These are phyloP conservation scores for Aspergillus transmontanensis DNA, from an alignment of 2,329 filamentous ascomycete species.

Conservation along the genomic window DNA sequence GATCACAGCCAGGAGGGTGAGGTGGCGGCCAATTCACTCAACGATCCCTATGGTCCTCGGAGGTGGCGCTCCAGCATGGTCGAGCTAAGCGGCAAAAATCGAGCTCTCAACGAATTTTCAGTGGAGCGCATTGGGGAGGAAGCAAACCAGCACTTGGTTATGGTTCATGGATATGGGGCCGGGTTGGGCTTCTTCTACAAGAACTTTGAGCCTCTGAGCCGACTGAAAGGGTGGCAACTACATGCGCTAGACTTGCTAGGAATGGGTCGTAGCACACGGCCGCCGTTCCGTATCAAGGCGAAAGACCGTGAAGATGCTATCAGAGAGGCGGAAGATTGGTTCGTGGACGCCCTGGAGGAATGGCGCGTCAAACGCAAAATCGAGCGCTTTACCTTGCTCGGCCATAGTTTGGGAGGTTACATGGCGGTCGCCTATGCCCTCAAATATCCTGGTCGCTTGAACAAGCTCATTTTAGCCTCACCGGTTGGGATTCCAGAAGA, in stretches of 20 bases:
- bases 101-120: conserved; percentile 89
- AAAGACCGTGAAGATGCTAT: conserved; percentile 81
- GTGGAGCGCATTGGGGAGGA: conserved; percentile 80
- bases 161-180: conserved; percentile 95
- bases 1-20: conserved; percentile 44
- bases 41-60: conserved; percentile 81
- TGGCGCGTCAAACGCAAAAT: conserved; percentile 89
- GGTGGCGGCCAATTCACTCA: conserved; percentile 52
- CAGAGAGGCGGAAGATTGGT: conserved; percentile 89
- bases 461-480: conserved; percentile 93
- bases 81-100: conserved; percentile 78
- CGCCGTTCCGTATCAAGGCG: conserved; percentile 79
- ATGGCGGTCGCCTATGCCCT: conserved; percentile 92
- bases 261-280: conserved; percentile 86
- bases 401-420: conserved; percentile 92
- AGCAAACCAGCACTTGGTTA: conserved; percentile 83
- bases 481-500: conserved; percentile 95
- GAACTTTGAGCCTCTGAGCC: conserved; percentile 87
- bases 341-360: conserved; percentile 93
- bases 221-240: conserved; percentile 78
- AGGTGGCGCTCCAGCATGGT: conserved; percentile 87
- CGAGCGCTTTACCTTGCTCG: conserved; percentile 88
- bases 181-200: conserved; percentile 98
- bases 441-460: conserved; percentile 91
- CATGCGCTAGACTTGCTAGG: conserved; percentile 94